Base-by-base conservation (phyloP, 768 basidiomycete genomes). In the Saitozyma sp. region DNA sequence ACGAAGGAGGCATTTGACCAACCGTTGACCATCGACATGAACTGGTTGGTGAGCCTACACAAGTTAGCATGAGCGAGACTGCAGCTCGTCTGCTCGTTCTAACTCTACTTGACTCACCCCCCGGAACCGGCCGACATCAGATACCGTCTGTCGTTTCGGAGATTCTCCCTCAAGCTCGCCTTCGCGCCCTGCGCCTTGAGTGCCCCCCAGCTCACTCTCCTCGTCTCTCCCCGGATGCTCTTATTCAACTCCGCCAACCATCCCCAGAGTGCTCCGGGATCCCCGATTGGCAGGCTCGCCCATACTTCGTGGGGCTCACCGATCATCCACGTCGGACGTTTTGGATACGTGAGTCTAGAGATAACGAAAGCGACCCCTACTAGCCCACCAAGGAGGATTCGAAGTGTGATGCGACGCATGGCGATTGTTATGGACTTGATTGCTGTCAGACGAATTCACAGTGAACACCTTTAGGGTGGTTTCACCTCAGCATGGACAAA, bases 11-110 rank as follows among this genome's bases (percentile, higher is more conserved):
- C 13, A 11, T 38, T 11, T 40, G n/a, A 29, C 61, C 42, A 13
- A 56, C 61, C n/a, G 41, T 62, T 62, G 29, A 29, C n/a, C 16
- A 16, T 57, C n/a, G 42, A 42, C 55, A 62, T 57, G 49, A 62
- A 40, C 43, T 57, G 16, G 42, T 62, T 62, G 41, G 39, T 62
- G 48, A 49, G 57, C 9, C 61, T 57, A 29, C 29, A 5, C 29
- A 45, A 29, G 29, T 29, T 7, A 13, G 10, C 16, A 39, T 58
- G 9, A 50, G 58, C 20, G 8, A 11, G 16, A 29, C 38, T 38
- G 37, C 10, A 16, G 17, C n/a, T 19, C 50, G 16, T 39, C 29
- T 29, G 29, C 29, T 29, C 29, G 29, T 29, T 29, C 29, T 29
- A 29, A 29, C 29, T 29, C 29, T 8, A 13, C n/a, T 10, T 8